Evolutionary conservation across 2,329 filamentous ascomycete species (phyloP).

Genomic region (Fusarium nanum): DNA sequence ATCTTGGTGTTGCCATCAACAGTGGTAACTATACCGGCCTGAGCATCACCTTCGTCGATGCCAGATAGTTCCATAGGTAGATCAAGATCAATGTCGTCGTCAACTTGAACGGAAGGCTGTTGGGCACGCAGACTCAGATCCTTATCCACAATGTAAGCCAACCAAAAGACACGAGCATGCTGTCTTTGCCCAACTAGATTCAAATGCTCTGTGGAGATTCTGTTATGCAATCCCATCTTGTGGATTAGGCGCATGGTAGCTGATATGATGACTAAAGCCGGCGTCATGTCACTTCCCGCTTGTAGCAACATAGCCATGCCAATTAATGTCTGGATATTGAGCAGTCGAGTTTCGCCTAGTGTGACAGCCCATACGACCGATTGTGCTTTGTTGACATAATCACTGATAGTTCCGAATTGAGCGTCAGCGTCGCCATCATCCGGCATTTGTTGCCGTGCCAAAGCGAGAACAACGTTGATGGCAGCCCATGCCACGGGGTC

Average conservation of each 20-base stretch:
- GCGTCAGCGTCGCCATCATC: not conserved
- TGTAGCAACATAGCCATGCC: constrained; percentile 17
- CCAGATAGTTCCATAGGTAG: not conserved
- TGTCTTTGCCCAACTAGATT: not conserved
- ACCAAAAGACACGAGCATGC: constrained; percentile 7
- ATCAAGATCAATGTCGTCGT: constrained; percentile 12
- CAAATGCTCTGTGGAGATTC: not conserved
- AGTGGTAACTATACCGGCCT: not conserved
- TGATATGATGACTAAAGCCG: not conserved
- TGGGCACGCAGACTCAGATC: constrained; percentile 5
- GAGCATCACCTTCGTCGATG: accelerated
- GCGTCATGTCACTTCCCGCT: not conserved
- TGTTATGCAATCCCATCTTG: constrained; percentile 8
- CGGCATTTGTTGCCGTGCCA: constrained; percentile 7
- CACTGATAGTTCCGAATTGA: not conserved
- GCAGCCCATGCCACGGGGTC: constrained; percentile 4
- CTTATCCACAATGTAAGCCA: constrained; percentile 13
- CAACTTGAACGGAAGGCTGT: constrained; percentile 7
- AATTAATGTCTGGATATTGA: constrained; percentile 13
- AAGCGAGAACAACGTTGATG: constrained; percentile 12
- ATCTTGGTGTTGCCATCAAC: not conserved
- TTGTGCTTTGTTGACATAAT: not conserved
- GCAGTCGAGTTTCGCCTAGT: not conserved
- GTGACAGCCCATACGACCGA: constrained; percentile 4
- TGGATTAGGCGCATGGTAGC: constrained; percentile 9